phyloP scores from a whole-genome alignment of 345 rosid species.

The Gossypioides kirkii region DNA sequence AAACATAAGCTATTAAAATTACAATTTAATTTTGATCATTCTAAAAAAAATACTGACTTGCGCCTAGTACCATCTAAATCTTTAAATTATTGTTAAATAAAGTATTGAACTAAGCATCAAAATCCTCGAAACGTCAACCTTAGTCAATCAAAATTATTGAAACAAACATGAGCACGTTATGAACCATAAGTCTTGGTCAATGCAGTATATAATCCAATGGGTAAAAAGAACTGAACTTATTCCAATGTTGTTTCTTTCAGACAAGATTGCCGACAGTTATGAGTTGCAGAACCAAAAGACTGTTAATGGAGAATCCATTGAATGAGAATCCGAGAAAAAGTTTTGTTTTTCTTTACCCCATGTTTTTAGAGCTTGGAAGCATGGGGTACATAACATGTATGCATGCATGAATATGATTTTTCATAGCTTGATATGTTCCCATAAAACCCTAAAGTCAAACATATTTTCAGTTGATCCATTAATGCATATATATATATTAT shows the following conservation, averaged over 20 bases:
- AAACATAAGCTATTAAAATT: no score
- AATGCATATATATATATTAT: background rate
- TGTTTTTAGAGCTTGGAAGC: background rate
- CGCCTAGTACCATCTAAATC: no score
- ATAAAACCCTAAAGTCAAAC: background rate
- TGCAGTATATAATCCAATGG: background rate
- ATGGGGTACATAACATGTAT: background rate
- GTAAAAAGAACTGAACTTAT: background rate
- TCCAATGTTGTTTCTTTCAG: background rate
- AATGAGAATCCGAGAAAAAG: slow-evolving; percentile 12
- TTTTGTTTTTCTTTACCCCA: no score
- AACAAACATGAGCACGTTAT: background rate
- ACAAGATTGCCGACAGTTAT: background rate
- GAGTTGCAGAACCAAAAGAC: background rate
- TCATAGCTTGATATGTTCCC: background rate
- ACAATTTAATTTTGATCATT: no score
- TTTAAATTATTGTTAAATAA: no score
- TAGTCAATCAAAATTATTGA: no score
- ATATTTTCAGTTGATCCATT: background rate
- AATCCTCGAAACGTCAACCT: no score
- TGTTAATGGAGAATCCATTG: background rate
- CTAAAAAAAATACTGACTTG: no score
- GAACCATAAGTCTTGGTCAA: background rate
- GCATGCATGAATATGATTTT: no score
- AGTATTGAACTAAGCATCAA: no score